Percentiles rank a stretch among this genome's conserved stretches.
These are phyloP conservation scores for Aspergillus heteromorphus DNA, from an alignment of 495 filamentous ascomycete species.

Conservation along the genomic window DNA sequence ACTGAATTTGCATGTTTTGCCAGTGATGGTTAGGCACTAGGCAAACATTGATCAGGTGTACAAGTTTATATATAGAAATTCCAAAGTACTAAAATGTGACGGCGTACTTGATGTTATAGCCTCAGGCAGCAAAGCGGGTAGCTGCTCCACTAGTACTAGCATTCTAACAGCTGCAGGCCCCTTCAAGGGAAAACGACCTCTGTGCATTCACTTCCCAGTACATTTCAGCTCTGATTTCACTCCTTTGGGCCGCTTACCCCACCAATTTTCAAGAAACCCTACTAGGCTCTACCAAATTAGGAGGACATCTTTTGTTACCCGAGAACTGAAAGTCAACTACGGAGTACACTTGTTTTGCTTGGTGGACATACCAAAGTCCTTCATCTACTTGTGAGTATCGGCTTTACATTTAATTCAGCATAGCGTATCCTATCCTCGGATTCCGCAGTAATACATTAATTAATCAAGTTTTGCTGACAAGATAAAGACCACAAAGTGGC, in stretches of 20 bases:
- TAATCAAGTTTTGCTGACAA: not conserved
- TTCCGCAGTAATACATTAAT: not conserved
- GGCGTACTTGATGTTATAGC: too few species aligned
- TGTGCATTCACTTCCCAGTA: not conserved
- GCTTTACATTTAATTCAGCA: not conserved
- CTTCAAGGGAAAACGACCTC: not conserved
- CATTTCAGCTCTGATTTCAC: not conserved
- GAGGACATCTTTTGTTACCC: too few species aligned
- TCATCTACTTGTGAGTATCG: not conserved
- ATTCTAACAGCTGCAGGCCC: not conserved
- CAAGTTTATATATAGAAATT: not conserved
- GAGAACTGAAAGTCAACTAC: not conserved
- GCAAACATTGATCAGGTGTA: too few species aligned
- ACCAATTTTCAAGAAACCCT: too few species aligned
- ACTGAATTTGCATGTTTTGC: too few species aligned
- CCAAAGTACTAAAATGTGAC: too few species aligned
- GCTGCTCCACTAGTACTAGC: constrained; percentile 5
- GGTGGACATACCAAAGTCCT: not conserved
- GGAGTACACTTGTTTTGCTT: not conserved
- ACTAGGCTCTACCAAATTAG: too few species aligned
- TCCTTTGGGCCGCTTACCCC: not conserved
- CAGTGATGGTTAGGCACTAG: too few species aligned
- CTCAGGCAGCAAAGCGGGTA: constrained; percentile 9
- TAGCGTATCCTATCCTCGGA: not conserved
- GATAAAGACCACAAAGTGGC: not conserved